Percentiles rank a stretch among this genome's conserved stretches.
phyloP scores from a whole-genome alignment of 768 basidiomycete species.

The Cystofilobasidium capitatum region DNA sequence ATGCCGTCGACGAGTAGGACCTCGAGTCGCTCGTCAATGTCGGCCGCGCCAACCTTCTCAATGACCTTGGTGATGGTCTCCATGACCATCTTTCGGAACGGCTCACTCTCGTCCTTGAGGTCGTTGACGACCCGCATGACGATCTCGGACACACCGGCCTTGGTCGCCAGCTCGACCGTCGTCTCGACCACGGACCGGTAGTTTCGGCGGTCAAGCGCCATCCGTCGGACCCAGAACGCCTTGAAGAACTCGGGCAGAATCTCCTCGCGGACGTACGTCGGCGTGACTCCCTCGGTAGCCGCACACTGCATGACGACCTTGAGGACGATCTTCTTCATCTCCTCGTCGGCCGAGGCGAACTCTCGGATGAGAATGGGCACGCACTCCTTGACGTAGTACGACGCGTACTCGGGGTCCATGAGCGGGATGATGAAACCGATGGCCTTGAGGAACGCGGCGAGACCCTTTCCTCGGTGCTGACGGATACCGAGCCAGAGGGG shows the following conservation, averaged over 20 bases:
- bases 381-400: conserved; percentile 91
- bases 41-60: conserved; percentile 85
- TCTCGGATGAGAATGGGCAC: conserved; percentile 56
- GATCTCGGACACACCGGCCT: conserved; percentile 92
- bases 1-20: conserved; percentile 92
- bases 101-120: conserved; percentile 55
- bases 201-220: conserved; percentile 93
- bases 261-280: conserved; percentile 91
- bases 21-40: conserved; percentile 92
- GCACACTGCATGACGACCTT: conserved; percentile 99
- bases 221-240: conserved; percentile 91
- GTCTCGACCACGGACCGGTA: conserved; percentile 98
- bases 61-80: conserved; percentile 98
- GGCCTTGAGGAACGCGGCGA: conserved; percentile 91
- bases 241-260: conserved; percentile 99
- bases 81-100: conserved; percentile 94
- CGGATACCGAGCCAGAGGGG: conserved; percentile 89
- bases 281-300: conserved; percentile 93
- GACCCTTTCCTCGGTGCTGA: conserved; percentile 85
- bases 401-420: conserved; percentile 99
- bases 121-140: conserved; percentile 81
- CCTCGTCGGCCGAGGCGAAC: conserved; percentile 98
- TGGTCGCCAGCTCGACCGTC: conserved; percentile 94
- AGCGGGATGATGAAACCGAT: conserved; percentile 99
- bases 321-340: conserved; percentile 99